Evolutionary conservation across 192 early-diverging fungal species (phyloP), one percentile per base, ranked within the genome.

Genomic region (Coemansia sp.): DNA sequence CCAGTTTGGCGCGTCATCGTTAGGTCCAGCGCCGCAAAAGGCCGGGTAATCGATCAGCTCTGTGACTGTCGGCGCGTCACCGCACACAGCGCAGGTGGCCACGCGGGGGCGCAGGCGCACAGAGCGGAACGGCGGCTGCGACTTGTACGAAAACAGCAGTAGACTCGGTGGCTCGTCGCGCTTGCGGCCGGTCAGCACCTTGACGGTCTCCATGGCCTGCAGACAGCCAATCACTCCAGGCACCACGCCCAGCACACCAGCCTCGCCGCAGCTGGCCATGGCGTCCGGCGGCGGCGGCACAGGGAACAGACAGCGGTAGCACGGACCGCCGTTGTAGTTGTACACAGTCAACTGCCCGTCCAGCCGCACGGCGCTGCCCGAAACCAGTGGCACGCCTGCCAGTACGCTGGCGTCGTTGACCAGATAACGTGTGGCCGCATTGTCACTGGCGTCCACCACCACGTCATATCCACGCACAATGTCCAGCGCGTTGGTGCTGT

Each of bases 291-390:
- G 94, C 16, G 97, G 97, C 18, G 97, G 97, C 32, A 69, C 87
- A 0, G 97, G 95, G 69, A 94, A 95, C 61, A 98, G 75, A 71
- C 97, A 98, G 38, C 97, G 88, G 73, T 96, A 98, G 78, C 97
- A 98, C 13, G 97, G 97, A 14, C 95, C 93, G 29, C 85, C 86
- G 26, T 87, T 73, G 70, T 96, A 84, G 71, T 98, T 93, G 74
- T 96, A 97, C n/a, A 95, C 85, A 0, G 95, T 94, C 51, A 98
- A 83, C 86, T 98, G 96, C 11, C 97, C 97, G 57, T 98, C 97
- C 64, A 94, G 84, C 39, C 91, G 68, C 27, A 98, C 73, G 0
- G 97, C 97, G 62, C 91, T 92, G 50, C 92, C 95, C 10, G 92
- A 94, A 2, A 98, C 90, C 9, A 97, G 78, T 8, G 92, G 88